Evolutionary conservation across 805 yeast species (phyloP).

Genomic region (Dipodascopsis uninucleata): DNA sequence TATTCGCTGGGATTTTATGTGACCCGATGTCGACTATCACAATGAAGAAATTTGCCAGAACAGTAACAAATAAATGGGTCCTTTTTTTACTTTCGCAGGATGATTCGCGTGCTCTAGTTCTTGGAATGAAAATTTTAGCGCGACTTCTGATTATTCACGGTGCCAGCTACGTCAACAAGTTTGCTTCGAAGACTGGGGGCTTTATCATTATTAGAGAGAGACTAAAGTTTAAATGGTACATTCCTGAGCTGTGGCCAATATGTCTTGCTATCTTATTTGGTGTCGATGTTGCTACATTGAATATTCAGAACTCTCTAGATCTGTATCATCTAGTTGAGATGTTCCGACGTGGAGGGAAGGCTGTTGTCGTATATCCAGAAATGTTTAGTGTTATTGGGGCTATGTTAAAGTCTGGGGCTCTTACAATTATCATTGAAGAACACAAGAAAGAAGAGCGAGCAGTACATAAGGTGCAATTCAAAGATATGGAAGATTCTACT

Average conservation of each 20-base stretch:
- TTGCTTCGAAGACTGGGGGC: slow-evolving; percentile 42
- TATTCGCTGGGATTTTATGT: slow-evolving; percentile 41
- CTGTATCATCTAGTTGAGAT: slow-evolving; percentile 23
- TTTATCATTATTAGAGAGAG: slow-evolving; percentile 46
- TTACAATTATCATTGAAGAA: slow-evolving; percentile 22
- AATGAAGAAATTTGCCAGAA: slow-evolving; percentile 47
- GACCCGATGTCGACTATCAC: slow-evolving; percentile 38
- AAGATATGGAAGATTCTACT: neutral
- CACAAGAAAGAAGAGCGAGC: slow-evolving; percentile 15
- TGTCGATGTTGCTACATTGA: slow-evolving; percentile 40
- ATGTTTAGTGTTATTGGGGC: slow-evolving; percentile 27
- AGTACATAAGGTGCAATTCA: neutral
- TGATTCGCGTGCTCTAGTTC: slow-evolving; percentile 38
- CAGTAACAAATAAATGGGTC: slow-evolving; percentile 64
- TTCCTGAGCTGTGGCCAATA: slow-evolving; percentile 41
- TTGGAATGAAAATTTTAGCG: slow-evolving; percentile 46
- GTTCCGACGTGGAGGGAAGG: slow-evolving; percentile 24
- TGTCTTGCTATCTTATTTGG: slow-evolving; percentile 35
- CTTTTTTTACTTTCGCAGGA: slow-evolving; percentile 49
- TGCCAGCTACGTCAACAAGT: slow-evolving; percentile 45
- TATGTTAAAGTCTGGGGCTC: slow-evolving; percentile 28
- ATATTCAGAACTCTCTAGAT: slow-evolving; percentile 16
- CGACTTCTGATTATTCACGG: slow-evolving; percentile 49
- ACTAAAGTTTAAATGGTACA: slow-evolving; percentile 48
- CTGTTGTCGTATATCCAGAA: slow-evolving; percentile 27